Evolutionary conservation across 441 rosid genomes (phyloP).

Genomic region (Arabidopsis hybrid): DNA sequence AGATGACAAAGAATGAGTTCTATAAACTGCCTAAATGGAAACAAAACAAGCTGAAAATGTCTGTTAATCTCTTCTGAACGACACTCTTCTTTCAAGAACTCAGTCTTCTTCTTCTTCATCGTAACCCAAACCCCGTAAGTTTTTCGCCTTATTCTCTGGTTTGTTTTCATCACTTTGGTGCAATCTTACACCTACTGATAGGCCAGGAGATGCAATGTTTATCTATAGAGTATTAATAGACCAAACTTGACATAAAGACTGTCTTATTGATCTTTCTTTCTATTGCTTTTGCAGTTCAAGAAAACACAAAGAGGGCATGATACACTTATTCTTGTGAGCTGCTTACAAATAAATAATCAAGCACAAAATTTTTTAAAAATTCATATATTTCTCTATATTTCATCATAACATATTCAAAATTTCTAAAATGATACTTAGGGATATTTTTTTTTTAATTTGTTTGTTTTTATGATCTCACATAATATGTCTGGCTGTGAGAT

Average conservation of each 20-base stretch:
- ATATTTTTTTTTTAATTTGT: background rate
- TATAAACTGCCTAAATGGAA: constrained; percentile 96
- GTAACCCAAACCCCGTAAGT: constrained; percentile 37
- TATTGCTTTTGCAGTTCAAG: constrained; percentile 32
- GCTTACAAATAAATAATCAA: constrained; percentile 39
- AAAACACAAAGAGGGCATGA: constrained; percentile 31
- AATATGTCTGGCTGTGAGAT: constrained; percentile 47
- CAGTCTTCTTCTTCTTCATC: constrained; percentile 38
- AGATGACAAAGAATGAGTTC: constrained; percentile 85
- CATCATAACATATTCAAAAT: background rate
- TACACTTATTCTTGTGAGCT: constrained; percentile 15
- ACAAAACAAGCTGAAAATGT: constrained; percentile 96
- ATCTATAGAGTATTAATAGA: background rate
- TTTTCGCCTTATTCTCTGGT: background rate
- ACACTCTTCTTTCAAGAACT: constrained; percentile 31
- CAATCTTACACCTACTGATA: constrained; percentile 11
- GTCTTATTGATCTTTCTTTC: constrained; percentile 16
- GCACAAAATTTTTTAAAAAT: background rate
- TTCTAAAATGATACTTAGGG: constrained; percentile 24
- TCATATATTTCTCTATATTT: background rate
- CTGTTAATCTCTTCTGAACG: constrained; percentile 76
- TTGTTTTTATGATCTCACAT: constrained; percentile 33
- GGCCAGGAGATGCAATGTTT: constrained; percentile 20
- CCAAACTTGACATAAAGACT: background rate
- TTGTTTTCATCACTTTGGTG: background rate